These are phyloP conservation scores for Agaricus subrufescens DNA, from an alignment of 768 basidiomycete species.

Conservation along the genomic window DNA sequence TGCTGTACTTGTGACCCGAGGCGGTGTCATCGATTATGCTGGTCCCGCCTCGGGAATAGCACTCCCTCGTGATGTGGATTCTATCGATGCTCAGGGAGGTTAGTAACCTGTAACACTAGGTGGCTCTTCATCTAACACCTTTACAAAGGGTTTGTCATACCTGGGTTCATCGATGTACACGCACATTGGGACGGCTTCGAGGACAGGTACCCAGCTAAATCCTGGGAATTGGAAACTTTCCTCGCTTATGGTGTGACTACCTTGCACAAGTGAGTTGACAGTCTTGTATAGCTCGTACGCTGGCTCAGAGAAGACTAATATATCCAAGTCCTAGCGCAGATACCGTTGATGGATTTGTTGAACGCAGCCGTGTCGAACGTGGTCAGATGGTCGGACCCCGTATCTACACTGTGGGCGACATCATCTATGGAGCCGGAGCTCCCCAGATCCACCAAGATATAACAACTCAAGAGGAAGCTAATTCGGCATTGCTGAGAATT, in stretches of 20 bases:
- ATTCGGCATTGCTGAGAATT: constrained; percentile 60
- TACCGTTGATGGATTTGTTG: constrained; percentile 57
- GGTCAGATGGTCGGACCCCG: constrained; percentile 67
- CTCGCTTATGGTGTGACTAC: constrained; percentile 75
- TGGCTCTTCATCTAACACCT: neutral
- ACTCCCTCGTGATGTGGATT: constrained; percentile 28
- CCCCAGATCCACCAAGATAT: constrained; percentile 56
- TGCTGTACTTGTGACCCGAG: constrained; percentile 48
- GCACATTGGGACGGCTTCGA: constrained; percentile 65
- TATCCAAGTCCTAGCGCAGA: constrained; percentile 54
- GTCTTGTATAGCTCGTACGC: neutral
- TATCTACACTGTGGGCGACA: constrained; percentile 64
- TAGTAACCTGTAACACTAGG: constrained; percentile 11
- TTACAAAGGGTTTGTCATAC: constrained; percentile 52
- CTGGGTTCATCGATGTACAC: constrained; percentile 75
- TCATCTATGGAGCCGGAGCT: constrained; percentile 55
- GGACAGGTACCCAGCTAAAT: constrained; percentile 52
- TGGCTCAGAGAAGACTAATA: neutral
- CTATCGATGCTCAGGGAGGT: constrained; percentile 64
- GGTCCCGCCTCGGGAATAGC: constrained; percentile 25
- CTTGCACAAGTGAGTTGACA: constrained; percentile 58
- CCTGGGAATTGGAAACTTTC: constrained; percentile 75
- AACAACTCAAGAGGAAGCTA: constrained; percentile 55
- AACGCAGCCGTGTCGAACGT: constrained; percentile 64
- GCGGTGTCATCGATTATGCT: constrained; percentile 54